Conservation (phyloP, 2,329 filamentous ascomycete genomes). For the Pseudodiploospora longispora region DNA sequence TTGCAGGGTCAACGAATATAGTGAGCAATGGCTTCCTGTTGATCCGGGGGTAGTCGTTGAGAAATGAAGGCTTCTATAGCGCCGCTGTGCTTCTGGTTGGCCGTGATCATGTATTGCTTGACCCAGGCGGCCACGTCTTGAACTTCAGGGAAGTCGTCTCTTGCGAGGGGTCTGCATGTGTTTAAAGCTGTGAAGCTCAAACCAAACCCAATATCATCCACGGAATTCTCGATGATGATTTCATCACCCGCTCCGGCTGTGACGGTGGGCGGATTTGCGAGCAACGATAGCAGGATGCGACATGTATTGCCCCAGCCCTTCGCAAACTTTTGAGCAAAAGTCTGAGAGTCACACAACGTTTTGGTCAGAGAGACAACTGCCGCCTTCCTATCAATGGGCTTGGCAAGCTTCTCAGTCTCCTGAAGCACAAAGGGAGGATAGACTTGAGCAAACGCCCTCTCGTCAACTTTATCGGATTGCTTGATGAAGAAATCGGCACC, state of each 20-base stretch:
- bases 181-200: slow-evolving; percentile 90
- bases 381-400: slow-evolving; percentile 84
- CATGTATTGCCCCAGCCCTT: slow-evolving; percentile 91
- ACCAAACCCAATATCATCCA: slow-evolving; percentile 91
- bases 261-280: slow-evolving; percentile 76
- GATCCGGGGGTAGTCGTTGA: slow-evolving; percentile 59
- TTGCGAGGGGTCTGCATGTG: slow-evolving; percentile 68
- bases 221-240: slow-evolving; percentile 75
- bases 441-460: slow-evolving; percentile 70
- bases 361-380: slow-evolving; percentile 92
- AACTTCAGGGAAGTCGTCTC: slow-evolving; percentile 82
- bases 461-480: slow-evolving; percentile 74
- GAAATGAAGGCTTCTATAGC: slow-evolving; percentile 63
- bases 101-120: slow-evolving; percentile 64
- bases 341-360: slow-evolving; percentile 75
- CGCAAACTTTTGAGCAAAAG: slow-evolving; percentile 73
- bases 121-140: slow-evolving; percentile 81
- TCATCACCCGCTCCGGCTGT: slow-evolving; percentile 60
- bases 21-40: slow-evolving; percentile 42
- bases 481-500: slow-evolving; percentile 88
- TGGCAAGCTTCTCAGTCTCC: slow-evolving; percentile 78
- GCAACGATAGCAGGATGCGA: slow-evolving; percentile 77
- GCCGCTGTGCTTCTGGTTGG: slow-evolving; percentile 65
- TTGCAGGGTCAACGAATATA: slow-evolving; percentile 35
- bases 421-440: slow-evolving; percentile 84